phyloP scores from a whole-genome alignment of 768 basidiomycete species.

The Suillus subluteus region DNA sequence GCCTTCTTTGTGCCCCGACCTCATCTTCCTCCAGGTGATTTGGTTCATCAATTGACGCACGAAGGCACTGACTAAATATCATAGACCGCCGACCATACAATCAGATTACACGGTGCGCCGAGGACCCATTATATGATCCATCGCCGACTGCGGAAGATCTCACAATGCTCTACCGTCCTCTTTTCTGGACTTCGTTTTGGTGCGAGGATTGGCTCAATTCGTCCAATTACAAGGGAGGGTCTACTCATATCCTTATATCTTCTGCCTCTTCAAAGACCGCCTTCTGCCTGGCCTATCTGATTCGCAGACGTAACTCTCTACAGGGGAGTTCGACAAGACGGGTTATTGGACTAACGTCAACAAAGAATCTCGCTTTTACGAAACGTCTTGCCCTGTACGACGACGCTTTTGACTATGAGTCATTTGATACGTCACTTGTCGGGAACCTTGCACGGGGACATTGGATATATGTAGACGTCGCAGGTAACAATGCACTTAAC shows the following conservation, averaged over 20 bases:
- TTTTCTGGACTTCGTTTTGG: slow-evolving; percentile 81
- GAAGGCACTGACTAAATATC: slow-evolving; percentile 7
- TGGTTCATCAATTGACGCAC: not conserved
- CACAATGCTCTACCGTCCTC: slow-evolving; percentile 71
- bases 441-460: slow-evolving; percentile 36
- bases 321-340: slow-evolving; percentile 28
- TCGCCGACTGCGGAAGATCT: slow-evolving; percentile 57
- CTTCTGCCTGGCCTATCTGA: slow-evolving; percentile 66
- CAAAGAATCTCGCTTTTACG: slow-evolving; percentile 57
- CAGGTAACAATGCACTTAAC: slow-evolving; percentile 60
- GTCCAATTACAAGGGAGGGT: slow-evolving; percentile 52
- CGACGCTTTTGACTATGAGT: slow-evolving; percentile 58
- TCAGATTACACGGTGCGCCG: slow-evolving; percentile 60
- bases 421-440: slow-evolving; percentile 37
- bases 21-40: slow-evolving; percentile 60
- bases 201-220: slow-evolving; percentile 70
- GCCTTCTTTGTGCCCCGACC: slow-evolving; percentile 62
- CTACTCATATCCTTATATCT: slow-evolving; percentile 56
- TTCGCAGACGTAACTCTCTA: slow-evolving; percentile 46
- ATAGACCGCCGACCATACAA: slow-evolving; percentile 73
- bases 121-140: slow-evolving; percentile 57
- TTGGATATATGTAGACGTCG: slow-evolving; percentile 68
- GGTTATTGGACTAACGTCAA: slow-evolving; percentile 65
- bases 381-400: slow-evolving; percentile 57
- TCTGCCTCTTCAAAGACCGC: slow-evolving; percentile 77